Base-by-base conservation (phyloP, 805 yeast species). In the Peterozyma xylosa region DNA sequence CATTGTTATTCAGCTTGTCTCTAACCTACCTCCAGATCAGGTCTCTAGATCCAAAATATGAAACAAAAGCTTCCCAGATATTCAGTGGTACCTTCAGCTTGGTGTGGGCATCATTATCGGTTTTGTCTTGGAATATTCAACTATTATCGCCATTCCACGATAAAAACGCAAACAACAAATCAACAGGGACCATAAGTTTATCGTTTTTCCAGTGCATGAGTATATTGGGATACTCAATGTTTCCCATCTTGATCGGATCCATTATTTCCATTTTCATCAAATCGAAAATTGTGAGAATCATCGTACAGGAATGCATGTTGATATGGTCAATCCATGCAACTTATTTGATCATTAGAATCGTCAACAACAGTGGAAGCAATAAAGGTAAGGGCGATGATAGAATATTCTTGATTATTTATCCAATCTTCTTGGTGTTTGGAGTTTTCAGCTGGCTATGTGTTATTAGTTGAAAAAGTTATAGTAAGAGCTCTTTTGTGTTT, bases 161-260 rank as follows among this genome's bases (percentile, higher is more conserved):
- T 45, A 45, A 48, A 36, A 54, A 59, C 2, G 60, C 56, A 14
- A 41, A 46, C 17, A 60, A 61, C 15, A 52, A 52, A 15, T 15
- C 51, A 9, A 54, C 64, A 3, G 66, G 65, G 9, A 57, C 60
- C 3, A 53, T 64, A 30, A 70, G 68, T 34, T 65, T 77, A 27
- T 72, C 79, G 2, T 73, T 76, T 45, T 66, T 76, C 64, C 75
- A 76, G 35, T 76, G 81, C 41, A 62, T 77, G 30, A 70, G 78
- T 55, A 77, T 80, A 27, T 62, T 75, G 11, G 77, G 80, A 2
- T 77, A 77, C 58, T 68, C 78, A 21, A 58, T 74, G 59, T 76
- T 76, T 53, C 82, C 82, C 2, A 65, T 76, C 27, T 66, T 71
- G 2, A 49, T 71, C 9, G 80, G 81, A 3, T 75, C 71, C 3